Base-by-base conservation (phyloP, 352 stramenopile genomes). In the Pythium rhizo-oryzae region DNA sequence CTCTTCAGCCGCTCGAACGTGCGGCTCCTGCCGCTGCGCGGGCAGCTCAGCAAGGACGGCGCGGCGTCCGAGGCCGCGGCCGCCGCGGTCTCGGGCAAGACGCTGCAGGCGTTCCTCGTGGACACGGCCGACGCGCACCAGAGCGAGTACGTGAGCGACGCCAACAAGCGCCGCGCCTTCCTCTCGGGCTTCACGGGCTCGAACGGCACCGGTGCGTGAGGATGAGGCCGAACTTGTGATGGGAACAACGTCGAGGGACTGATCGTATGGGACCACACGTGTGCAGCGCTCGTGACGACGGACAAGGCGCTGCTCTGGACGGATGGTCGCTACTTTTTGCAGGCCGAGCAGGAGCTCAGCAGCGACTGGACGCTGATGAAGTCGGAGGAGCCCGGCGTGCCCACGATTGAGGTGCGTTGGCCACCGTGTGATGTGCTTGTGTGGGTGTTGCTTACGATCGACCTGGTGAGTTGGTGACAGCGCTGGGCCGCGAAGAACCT, bases 281-380 rank as follows among this genome's bases (percentile, higher is more conserved):
- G n/a, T 46, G 41, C 53, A 85, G 89, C 86, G 8, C 62, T 97
- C 0, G 82, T 98, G 64, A 97, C 91, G 7, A 59, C 63, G 5
- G 80, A 90, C 24, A 84, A 97, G 67, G 96, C 94, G 33, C 76
- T 98, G 54, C 83, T 99, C 51, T 99, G 97, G 97, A 99, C 98
- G 8, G 98, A 99, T 71, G 97, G 97, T 0, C 85, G 98, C 47
- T 99, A 99, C 70, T 99, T 98, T 70, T 77, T 99, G 50, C 98
- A 99, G 82, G 98, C 98, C 16, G 84, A 92, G 57, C 77, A 98
- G 53, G 78, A 99, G 75, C 74, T 99, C 24, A 93, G 94, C 68
- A 76, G 79, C 12, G 87, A 93, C 11, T 99, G 96, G 96, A 97
- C 81, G 71, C 84, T 99, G 28, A 99, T 99, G 94, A 99, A 98